Conservation (phyloP, 2,329 filamentous ascomycete genomes). For the Fusarium mexicanum region DNA sequence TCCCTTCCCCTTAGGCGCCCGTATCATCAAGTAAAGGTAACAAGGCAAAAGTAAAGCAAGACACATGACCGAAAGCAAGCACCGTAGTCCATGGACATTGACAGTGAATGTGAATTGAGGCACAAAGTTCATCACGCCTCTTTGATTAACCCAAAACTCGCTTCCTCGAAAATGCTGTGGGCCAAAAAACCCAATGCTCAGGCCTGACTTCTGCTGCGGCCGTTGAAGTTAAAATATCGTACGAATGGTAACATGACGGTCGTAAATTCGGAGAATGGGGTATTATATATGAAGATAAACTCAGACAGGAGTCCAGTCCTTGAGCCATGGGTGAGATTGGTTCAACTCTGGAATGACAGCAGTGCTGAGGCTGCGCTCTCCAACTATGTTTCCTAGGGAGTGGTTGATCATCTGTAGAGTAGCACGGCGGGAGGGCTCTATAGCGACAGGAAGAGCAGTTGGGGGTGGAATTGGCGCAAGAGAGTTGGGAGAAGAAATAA, state of each 20-base stretch:
- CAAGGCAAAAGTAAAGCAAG: neutral
- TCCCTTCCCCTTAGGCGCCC: neutral
- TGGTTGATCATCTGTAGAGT: constrained; percentile 42
- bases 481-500: constrained; percentile 20
- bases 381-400: constrained; percentile 40
- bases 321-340: constrained; percentile 38
- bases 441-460: constrained; percentile 9
- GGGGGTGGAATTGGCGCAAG: constrained; percentile 24
- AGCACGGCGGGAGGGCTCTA: constrained; percentile 35
- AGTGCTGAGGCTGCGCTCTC: constrained; percentile 40
- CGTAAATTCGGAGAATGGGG: constrained; percentile 1
- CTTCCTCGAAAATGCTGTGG: constrained; percentile 2
- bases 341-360: constrained; percentile 35
- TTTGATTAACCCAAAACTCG: neutral
- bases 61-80: neutral
- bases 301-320: constrained; percentile 37
- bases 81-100: neutral
- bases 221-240: constrained; percentile 2
- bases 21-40: neutral
- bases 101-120: neutral
- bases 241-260: neutral
- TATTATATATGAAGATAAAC: neutral
- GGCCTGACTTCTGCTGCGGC: constrained; percentile 25
- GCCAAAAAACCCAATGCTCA: neutral
- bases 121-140: neutral